Evolutionary conservation across 129 eudicot species (phyloP).

Genomic region (Saposhnikovia divaricata): DNA sequence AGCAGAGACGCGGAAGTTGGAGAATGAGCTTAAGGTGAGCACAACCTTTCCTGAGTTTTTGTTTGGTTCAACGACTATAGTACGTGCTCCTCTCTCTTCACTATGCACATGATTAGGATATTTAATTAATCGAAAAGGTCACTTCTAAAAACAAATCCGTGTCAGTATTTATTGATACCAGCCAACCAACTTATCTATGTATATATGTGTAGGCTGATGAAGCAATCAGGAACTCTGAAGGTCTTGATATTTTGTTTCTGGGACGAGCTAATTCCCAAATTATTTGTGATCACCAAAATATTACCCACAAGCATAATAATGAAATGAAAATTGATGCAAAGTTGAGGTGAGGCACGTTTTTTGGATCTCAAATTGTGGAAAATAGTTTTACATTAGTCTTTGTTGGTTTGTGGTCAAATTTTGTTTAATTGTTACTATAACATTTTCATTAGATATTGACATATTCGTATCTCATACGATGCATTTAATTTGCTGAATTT

Average conservation of each 20-base stretch:
- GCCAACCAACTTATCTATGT: not conserved
- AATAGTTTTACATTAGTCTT: not conserved
- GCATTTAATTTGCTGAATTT: not conserved
- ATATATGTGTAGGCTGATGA: slow-evolving; percentile 30
- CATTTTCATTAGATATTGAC: not conserved
- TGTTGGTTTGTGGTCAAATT: not conserved
- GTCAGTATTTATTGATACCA: not conserved
- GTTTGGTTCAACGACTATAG: not conserved
- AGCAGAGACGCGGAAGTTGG: slow-evolving; percentile 24
- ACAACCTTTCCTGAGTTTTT: not conserved
- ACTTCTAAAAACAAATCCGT: not conserved
- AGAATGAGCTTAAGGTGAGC: slow-evolving; percentile 30
- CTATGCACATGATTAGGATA: too few species aligned
- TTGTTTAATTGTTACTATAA: not conserved
- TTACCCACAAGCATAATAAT: slow-evolving; percentile 1
- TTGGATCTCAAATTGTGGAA: not conserved
- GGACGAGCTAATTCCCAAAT: slow-evolving; percentile 14
- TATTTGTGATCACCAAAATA: not conserved
- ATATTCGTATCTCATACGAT: not conserved
- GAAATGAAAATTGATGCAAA: slow-evolving; percentile 18
- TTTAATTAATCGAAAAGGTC: not conserved
- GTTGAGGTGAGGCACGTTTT: slow-evolving; percentile 8
- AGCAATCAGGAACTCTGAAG: slow-evolving; percentile 25
- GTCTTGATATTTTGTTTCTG: slow-evolving; percentile 29
- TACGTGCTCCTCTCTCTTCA: not conserved